Evolutionary conservation across 257 asterid species (phyloP).

Genomic region (Fraxinus pennsylvanica): DNA sequence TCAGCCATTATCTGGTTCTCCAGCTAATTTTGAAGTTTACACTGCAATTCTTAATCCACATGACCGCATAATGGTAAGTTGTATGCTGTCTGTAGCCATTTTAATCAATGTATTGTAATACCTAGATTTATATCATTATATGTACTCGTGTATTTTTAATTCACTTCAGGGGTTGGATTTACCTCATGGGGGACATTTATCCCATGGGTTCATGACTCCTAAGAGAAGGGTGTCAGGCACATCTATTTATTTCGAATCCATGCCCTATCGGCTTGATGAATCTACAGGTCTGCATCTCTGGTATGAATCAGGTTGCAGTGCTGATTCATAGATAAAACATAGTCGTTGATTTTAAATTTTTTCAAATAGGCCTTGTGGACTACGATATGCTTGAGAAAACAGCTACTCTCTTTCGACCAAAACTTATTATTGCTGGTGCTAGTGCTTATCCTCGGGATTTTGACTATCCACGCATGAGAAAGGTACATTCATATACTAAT

Average conservation of each 20-base stretch:
- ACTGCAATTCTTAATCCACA: slow-evolving; percentile 89
- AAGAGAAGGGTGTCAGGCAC: slow-evolving; percentile 94
- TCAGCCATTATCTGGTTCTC: slow-evolving; percentile 94
- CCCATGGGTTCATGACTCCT: slow-evolving; percentile 97
- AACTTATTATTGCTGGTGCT: slow-evolving; percentile 86
- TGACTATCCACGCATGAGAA: no score
- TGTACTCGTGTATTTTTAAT: not conserved
- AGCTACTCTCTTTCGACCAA: slow-evolving; percentile 82
- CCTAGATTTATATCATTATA: no score
- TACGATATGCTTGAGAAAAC: slow-evolving; percentile 84
- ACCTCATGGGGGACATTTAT: slow-evolving; percentile 95
- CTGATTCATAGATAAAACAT: not conserved
- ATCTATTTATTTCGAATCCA: slow-evolving; percentile 88
- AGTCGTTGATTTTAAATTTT: not conserved
- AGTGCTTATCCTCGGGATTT: no score
- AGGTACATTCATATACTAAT: slow-evolving; percentile 12
- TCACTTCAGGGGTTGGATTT: slow-evolving; percentile 80
- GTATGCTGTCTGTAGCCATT: not conserved
- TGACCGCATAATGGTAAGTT: slow-evolving; percentile 84
- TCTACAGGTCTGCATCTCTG: slow-evolving; percentile 58
- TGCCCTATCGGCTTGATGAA: slow-evolving; percentile 93
- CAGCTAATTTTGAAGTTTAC: slow-evolving; percentile 94
- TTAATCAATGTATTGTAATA: not conserved
- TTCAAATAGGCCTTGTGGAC: slow-evolving; percentile 72
- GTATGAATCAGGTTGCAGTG: not conserved